Percentiles rank a stretch among this genome's conserved stretches.
Conservation (phyloP, 202 grass and related monocot genomes). For the Carex arenaria region DNA sequence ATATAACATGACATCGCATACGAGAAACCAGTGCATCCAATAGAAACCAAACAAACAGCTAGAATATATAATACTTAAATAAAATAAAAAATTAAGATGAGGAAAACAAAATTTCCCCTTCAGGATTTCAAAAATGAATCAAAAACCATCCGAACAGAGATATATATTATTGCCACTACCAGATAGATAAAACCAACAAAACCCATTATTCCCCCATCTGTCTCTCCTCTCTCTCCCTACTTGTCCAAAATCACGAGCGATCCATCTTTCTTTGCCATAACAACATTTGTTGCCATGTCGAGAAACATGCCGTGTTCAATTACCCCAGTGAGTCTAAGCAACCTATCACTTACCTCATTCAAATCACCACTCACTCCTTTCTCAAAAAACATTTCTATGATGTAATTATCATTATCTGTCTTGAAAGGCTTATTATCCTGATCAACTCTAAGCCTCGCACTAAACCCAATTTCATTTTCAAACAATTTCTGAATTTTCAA, state of each 20-base stretch:
- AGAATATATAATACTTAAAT: background rate
- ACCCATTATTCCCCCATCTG: background rate
- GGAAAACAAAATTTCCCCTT: background rate
- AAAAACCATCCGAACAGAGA: background rate
- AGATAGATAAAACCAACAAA: background rate
- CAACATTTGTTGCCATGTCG: conserved; percentile 51
- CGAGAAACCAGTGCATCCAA: background rate
- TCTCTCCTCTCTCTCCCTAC: conserved; percentile 7
- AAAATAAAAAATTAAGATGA: background rate
- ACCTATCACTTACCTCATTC: conserved; percentile 42
- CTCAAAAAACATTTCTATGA: conserved; percentile 74
- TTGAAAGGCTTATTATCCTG: conserved; percentile 31
- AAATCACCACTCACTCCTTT: conserved; percentile 60
- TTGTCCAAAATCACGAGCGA: conserved; percentile 31
- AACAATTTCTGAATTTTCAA: conserved; percentile 47
- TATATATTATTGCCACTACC: background rate
- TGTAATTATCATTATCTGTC: conserved; percentile 76
- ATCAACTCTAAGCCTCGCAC: conserved; percentile 46
- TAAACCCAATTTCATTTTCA: conserved; percentile 41
- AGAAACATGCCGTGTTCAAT: conserved; percentile 92
- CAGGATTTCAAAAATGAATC: background rate
- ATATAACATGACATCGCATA: background rate
- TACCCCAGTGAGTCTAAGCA: conserved; percentile 66
- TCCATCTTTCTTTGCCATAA: conserved; percentile 67
- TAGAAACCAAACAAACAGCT: background rate